A percentile compares a stretch with the other conserved stretches of the same genome.
Evolutionary conservation across 441 rosid species (phyloP).

Genomic region (Mallotus japonicus): DNA sequence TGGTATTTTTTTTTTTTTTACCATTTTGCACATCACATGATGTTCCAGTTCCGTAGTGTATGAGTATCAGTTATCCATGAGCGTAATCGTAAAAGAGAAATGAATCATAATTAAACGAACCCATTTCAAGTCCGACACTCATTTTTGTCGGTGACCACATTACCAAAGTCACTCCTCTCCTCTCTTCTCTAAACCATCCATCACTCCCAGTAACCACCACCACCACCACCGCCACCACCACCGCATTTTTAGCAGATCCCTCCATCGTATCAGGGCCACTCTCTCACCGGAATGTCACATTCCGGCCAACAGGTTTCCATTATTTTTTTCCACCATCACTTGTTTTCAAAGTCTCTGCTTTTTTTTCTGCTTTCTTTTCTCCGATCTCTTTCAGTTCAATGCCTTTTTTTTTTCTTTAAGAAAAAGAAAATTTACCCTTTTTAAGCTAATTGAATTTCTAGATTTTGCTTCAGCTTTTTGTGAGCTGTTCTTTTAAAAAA

Average conservation of each 20-base stretch:
- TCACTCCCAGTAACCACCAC: background rate
- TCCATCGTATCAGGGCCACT: conserved; percentile 1
- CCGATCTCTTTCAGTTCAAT: conserved; percentile 7
- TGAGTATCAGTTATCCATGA: too few species aligned
- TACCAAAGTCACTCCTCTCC: background rate
- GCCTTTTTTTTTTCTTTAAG: background rate
- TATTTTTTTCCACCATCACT: background rate
- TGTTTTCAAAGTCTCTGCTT: conserved; percentile 23
- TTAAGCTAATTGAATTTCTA: background rate
- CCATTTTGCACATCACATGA: too few species aligned
- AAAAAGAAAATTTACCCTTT: background rate
- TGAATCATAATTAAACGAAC: conserved; percentile 29
- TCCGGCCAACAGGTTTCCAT: conserved; percentile 32
- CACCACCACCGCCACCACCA: background rate
- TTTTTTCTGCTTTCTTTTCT: conserved; percentile 20
- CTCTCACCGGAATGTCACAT: conserved; percentile 36
- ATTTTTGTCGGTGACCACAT: conserved; percentile 33
- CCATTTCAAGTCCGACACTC: conserved; percentile 36
- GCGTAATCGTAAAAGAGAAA: conserved; percentile 33
- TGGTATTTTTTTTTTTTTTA: background rate
- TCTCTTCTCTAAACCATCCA: conserved; percentile 6
- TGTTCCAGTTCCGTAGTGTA: too few species aligned
- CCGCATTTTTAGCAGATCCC: conserved; percentile 9
- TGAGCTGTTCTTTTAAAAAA: background rate
- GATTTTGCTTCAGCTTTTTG: background rate